These are phyloP conservation scores for Eutypa lata DNA, from an alignment of 2,329 filamentous ascomycete genomes.

Conservation along the genomic window DNA sequence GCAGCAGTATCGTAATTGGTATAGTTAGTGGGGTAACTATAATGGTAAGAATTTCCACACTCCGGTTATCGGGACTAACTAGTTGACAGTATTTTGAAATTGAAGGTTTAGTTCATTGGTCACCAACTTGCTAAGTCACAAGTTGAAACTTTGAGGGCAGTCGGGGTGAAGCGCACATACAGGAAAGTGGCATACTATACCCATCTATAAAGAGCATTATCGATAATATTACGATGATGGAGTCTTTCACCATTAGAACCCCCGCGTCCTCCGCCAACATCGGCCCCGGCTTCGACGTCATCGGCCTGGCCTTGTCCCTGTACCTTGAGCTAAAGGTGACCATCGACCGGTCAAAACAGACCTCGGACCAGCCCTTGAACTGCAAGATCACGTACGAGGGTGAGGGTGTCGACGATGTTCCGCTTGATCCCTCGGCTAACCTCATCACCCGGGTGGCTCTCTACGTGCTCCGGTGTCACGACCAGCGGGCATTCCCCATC, in stretches of 20 bases:
- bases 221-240: slow-evolving; percentile 32
- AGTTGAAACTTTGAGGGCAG: too few relatives aligned
- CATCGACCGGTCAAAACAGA: slow-evolving; percentile 56
- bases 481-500: slow-evolving; percentile 76
- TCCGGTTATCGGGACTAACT: too few relatives aligned
- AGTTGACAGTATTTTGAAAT: too few relatives aligned
- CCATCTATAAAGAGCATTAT: too few relatives aligned
- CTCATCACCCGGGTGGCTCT: slow-evolving; percentile 91
- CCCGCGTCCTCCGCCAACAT: slow-evolving; percentile 98
- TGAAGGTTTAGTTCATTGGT: too few relatives aligned
- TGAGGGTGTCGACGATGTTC: slow-evolving; percentile 71
- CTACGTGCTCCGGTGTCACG: slow-evolving; percentile 91
- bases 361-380: slow-evolving; percentile 66
- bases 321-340: slow-evolving; percentile 88
- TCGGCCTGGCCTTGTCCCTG: slow-evolving; percentile 88
- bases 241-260: slow-evolving; percentile 70
- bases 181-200: too few relatives aligned
- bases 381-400: slow-evolving; percentile 91
- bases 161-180: too few relatives aligned
- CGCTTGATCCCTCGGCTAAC: slow-evolving; percentile 80
- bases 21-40: too few relatives aligned
- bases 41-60: too few relatives aligned
- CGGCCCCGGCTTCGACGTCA: slow-evolving; percentile 95
- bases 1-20: too few relatives aligned
- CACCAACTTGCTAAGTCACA: too few relatives aligned